These are phyloP conservation scores for Tinospora cordifolia DNA, from an alignment of 164 flowering plant species.

Conservation along the genomic window DNA sequence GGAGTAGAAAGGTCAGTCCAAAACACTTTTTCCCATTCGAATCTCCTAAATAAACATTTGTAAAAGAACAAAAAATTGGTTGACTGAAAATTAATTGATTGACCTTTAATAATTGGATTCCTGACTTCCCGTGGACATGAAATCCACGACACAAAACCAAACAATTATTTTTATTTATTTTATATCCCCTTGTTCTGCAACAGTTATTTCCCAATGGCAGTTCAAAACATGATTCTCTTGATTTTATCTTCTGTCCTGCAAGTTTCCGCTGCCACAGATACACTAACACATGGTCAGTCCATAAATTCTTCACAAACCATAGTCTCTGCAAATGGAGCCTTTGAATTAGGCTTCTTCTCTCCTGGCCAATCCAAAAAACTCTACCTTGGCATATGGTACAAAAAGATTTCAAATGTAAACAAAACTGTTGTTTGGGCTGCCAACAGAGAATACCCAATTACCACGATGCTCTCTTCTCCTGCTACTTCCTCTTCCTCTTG, in stretches of 20 bases:
- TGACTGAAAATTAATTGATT: too few species aligned
- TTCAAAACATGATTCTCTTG: background rate
- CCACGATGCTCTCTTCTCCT: background rate
- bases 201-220: too few species aligned
- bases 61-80: too few species aligned
- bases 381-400: slow-evolving; percentile 36
- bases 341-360: slow-evolving; percentile 35
- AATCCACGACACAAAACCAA: too few species aligned
- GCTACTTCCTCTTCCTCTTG: slow-evolving; percentile 26
- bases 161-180: too few species aligned
- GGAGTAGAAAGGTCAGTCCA: too few species aligned
- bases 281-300: background rate
- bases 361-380: slow-evolving; percentile 22
- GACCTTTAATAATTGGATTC: too few species aligned
- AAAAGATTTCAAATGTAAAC: slow-evolving; percentile 7
- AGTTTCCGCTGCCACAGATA: background rate
- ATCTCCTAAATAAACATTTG: too few species aligned
- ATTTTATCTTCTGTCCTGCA: background rate
- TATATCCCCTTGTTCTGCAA: too few species aligned
- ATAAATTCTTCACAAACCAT: background rate
- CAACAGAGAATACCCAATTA: slow-evolving; percentile 32
- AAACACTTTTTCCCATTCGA: too few species aligned
- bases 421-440: slow-evolving; percentile 35
- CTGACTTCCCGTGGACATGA: too few species aligned
- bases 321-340: slow-evolving; percentile 8